Evolutionary conservation across 1,284 basidiomycete species (phyloP).

Genomic region (Puccinia polysora): DNA sequence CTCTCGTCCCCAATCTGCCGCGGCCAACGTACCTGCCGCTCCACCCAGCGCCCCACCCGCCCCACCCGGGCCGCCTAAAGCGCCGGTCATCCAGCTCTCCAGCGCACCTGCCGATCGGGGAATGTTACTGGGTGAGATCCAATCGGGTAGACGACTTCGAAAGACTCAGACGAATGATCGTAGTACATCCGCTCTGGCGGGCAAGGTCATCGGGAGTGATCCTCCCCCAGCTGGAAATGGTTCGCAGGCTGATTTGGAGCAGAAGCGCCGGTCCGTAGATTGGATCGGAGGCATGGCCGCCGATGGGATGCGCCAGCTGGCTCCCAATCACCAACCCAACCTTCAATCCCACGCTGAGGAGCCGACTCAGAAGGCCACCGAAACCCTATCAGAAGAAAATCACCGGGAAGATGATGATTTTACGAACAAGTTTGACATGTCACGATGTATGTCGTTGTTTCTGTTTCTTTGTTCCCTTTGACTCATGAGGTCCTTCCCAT

Average conservation of each 20-base stretch:
- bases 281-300: conserved; percentile 87
- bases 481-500: too few species aligned
- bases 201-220: conserved; percentile 71
- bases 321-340: conserved; percentile 51
- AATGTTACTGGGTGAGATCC: conserved; percentile 75
- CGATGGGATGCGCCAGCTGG: conserved; percentile 56
- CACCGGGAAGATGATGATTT: conserved; percentile 57
- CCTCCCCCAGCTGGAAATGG: conserved; percentile 68
- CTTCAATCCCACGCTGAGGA: conserved; percentile 62
- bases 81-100: conserved; percentile 48
- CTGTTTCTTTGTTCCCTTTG: conserved; percentile 13
- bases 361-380: conserved; percentile 58
- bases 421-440: conserved; percentile 73
- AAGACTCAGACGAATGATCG: conserved; percentile 81
- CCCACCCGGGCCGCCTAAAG: conserved; percentile 50
- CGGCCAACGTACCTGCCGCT: conserved; percentile 49
- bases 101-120: conserved; percentile 59
- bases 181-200: conserved; percentile 65
- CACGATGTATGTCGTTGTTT: conserved; percentile 54
- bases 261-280: conserved; percentile 70
- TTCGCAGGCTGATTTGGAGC: conserved; percentile 45
- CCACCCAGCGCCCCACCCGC: conserved; percentile 54
- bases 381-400: conserved; percentile 58
- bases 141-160: conserved; percentile 68
- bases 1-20: conserved; percentile 42